A percentile compares a stretch with the other conserved stretches of the same genome.
Evolutionary conservation across 306 rosid genomes (phyloP).

Genomic region (Malus sylvestris): DNA sequence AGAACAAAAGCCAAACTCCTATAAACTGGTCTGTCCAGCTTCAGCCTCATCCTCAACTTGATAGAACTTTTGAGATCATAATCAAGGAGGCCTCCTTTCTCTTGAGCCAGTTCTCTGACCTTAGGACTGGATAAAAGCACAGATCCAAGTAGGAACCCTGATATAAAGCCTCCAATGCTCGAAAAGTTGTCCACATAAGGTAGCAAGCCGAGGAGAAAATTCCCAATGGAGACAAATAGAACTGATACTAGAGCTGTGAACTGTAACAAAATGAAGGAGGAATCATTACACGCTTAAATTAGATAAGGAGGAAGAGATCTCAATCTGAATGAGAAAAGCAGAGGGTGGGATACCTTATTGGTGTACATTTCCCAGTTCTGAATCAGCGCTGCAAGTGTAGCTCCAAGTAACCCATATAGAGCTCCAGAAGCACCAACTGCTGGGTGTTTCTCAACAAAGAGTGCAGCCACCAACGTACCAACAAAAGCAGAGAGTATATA

Average conservation of each 20-base stretch:
- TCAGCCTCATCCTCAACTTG: slow-evolving; percentile 49
- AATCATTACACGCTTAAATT: slow-evolving; percentile 7
- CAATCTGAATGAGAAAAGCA: not conserved
- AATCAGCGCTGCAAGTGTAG: slow-evolving; percentile 57
- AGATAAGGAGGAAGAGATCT: slow-evolving; percentile 11
- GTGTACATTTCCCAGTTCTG: slow-evolving; percentile 62
- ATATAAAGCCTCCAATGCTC: slow-evolving; percentile 64
- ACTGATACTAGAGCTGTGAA: slow-evolving; percentile 51
- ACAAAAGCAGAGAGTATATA: slow-evolving; percentile 62
- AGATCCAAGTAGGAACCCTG: slow-evolving; percentile 87
- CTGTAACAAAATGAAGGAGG: slow-evolving; percentile 34
- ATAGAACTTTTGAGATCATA: slow-evolving; percentile 38
- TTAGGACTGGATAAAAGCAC: slow-evolving; percentile 46
- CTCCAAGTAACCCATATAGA: slow-evolving; percentile 77
- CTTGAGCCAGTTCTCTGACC: slow-evolving; percentile 37
- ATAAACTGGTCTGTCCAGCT: slow-evolving; percentile 53
- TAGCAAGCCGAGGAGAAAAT: slow-evolving; percentile 66
- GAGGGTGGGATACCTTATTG: slow-evolving; percentile 46
- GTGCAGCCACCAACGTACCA: slow-evolving; percentile 83
- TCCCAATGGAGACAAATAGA: slow-evolving; percentile 42
- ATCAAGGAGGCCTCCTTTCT: slow-evolving; percentile 43
- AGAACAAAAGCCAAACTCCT: slow-evolving; percentile 56
- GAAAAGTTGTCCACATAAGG: slow-evolving; percentile 79
- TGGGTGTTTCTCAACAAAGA: slow-evolving; percentile 56
- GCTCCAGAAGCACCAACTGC: slow-evolving; percentile 78